Percentiles rank a stretch among this genome's conserved stretches.
Conservation (phyloP, 345 rosid species). For the Arabis alpina region DNA sequence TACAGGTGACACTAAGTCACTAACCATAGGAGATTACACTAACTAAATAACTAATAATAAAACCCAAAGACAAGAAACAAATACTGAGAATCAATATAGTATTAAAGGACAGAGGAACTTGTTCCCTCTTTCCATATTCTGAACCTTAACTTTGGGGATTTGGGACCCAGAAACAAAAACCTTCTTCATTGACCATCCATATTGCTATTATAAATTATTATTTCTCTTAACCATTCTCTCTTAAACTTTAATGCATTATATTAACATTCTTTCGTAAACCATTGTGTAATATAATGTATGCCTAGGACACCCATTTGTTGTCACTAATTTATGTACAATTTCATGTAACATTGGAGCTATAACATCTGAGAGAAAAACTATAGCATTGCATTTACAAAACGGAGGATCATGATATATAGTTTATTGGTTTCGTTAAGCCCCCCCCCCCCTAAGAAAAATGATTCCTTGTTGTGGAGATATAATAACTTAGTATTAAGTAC, state of each 20-base stretch:
- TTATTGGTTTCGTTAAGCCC: no score
- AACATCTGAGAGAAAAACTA: background rate
- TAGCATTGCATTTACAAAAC: background rate
- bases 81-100: slow-evolving; percentile 15
- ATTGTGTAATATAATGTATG: slow-evolving; percentile 1
- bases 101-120: slow-evolving; percentile 25
- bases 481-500: no score
- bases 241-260: background rate
- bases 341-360: slow-evolving; percentile 6
- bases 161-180: slow-evolving; percentile 32
- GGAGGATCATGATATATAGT: no score
- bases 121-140: slow-evolving; percentile 35
- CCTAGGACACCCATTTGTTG: background rate
- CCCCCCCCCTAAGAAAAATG: no score
- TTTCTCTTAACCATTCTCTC: background rate
- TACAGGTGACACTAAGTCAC: slow-evolving; percentile 4
- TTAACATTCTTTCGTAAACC: background rate
- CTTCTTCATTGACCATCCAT: slow-evolving; percentile 41
- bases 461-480: no score
- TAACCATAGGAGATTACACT: slow-evolving; percentile 16
- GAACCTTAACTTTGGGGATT: slow-evolving; percentile 35
- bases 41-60: background rate
- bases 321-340: background rate
- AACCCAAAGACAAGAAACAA: slow-evolving; percentile 26
- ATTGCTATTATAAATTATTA: slow-evolving; percentile 14